A percentile compares a stretch with the other conserved stretches of the same genome.
Conservation (phyloP, 495 filamentous ascomycete genomes). For the Trichoderma reesei region DNA sequence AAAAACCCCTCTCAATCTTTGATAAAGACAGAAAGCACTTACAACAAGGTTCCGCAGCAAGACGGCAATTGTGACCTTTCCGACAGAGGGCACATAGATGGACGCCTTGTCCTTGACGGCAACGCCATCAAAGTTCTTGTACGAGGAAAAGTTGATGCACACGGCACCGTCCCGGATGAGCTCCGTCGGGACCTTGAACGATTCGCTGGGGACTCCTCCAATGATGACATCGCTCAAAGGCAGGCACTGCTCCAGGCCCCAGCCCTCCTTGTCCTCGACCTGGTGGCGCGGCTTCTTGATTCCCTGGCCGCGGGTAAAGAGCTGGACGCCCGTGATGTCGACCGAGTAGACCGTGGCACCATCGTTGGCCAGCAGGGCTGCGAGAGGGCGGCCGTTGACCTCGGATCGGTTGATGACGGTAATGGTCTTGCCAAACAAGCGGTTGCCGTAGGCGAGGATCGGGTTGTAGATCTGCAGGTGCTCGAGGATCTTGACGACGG, state of each 20-base stretch:
- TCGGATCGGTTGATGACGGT: slow-evolving; percentile 93
- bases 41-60: slow-evolving; percentile 82
- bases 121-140: slow-evolving; percentile 78
- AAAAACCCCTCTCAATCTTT: neutral
- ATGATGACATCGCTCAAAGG: slow-evolving; percentile 90
- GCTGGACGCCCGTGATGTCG: slow-evolving; percentile 83
- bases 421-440: slow-evolving; percentile 81
- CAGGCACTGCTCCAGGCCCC: slow-evolving; percentile 66
- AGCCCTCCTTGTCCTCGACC: slow-evolving; percentile 66
- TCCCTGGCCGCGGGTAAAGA: slow-evolving; percentile 80
- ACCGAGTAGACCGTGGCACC: slow-evolving; percentile 92
- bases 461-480: slow-evolving; percentile 92
- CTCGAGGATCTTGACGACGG: slow-evolving; percentile 92
- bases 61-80: slow-evolving; percentile 93
- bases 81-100: slow-evolving; percentile 94
- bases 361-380: slow-evolving; percentile 93
- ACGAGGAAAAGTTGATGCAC: slow-evolving; percentile 95
- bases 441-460: slow-evolving; percentile 88
- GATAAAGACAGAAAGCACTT: slow-evolving; percentile 24
- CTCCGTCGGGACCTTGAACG: slow-evolving; percentile 77
- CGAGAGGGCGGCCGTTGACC: slow-evolving; percentile 87
- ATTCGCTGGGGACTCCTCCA: slow-evolving; percentile 77
- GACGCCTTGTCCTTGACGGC: slow-evolving; percentile 87
- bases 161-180: slow-evolving; percentile 80
- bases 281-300: slow-evolving; percentile 74